These are phyloP conservation scores for Solioccasus polychromus DNA, from an alignment of 768 basidiomycete species.

Conservation along the genomic window DNA sequence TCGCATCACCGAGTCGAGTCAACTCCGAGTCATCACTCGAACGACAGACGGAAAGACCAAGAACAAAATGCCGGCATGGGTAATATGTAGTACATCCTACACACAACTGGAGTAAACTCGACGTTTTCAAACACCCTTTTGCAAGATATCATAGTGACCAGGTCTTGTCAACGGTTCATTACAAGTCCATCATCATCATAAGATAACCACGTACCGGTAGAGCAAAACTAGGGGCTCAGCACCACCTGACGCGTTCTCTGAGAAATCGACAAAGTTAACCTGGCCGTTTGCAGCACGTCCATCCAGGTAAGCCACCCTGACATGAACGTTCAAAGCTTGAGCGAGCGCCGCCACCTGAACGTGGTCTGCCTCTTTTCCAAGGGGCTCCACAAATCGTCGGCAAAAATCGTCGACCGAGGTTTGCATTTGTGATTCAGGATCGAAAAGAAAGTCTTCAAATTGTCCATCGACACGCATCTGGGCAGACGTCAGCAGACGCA, in stretches of 20 bases:
- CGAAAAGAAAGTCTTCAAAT: conserved; percentile 71
- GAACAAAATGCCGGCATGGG: too few species aligned
- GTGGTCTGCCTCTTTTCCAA: conserved; percentile 81
- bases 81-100: too few species aligned
- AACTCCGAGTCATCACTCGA: too few species aligned
- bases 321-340: conserved; percentile 59
- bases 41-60: too few species aligned
- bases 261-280: conserved; percentile 69
- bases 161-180: conserved; percentile 46
- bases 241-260: conserved; percentile 43
- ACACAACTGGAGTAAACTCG: too few species aligned
- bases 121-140: conserved; percentile 16
- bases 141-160: conserved; percentile 80
- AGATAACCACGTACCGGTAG: conserved; percentile 56
- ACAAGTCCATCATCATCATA: background rate
- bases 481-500: conserved; percentile 81
- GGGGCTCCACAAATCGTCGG: conserved; percentile 69
- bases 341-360: conserved; percentile 79
- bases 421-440: conserved; percentile 64
- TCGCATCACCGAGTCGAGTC: conserved; percentile 29
- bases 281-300: conserved; percentile 47
- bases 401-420: conserved; percentile 69
- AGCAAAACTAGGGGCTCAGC: conserved; percentile 61
- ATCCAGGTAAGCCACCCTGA: conserved; percentile 81
- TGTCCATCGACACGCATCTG: conserved; percentile 61